Evolutionary conservation across 2,329 filamentous ascomycete genomes (phyloP).

Genomic region (Knoxdaviesia capensis): DNA sequence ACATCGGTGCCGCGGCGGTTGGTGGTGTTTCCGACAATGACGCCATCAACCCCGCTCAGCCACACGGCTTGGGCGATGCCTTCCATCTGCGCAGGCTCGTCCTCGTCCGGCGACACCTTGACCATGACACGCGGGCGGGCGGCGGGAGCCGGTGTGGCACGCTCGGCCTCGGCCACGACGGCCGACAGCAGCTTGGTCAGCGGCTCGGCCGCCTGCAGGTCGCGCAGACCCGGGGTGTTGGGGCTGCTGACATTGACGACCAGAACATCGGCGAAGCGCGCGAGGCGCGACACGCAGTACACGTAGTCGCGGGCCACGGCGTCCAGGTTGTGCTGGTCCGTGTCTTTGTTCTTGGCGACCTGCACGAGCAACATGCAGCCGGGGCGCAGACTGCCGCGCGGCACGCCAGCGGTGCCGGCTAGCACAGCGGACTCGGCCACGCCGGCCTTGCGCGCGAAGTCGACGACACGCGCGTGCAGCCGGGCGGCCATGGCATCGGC

Average conservation of each 20-base stretch:
- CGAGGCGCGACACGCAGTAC: slow-evolving; percentile 69
- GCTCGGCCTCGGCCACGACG: slow-evolving; percentile 63
- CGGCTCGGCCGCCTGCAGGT: slow-evolving; percentile 68
- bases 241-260: slow-evolving; percentile 96
- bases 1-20: slow-evolving; percentile 51
- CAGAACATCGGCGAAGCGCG: slow-evolving; percentile 80
- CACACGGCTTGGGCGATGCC: slow-evolving; percentile 78
- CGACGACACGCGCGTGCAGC: slow-evolving; percentile 56
- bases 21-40: slow-evolving; percentile 96
- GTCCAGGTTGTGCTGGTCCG: slow-evolving; percentile 64
- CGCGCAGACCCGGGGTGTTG: slow-evolving; percentile 80
- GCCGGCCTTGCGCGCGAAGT: slow-evolving; percentile 53
- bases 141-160: slow-evolving; percentile 25
- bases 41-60: slow-evolving; percentile 71
- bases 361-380: slow-evolving; percentile 76
- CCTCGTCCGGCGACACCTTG: slow-evolving; percentile 93
- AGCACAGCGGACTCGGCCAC: slow-evolving; percentile 55
- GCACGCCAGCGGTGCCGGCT: slow-evolving; percentile 56
- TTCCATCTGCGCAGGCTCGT: slow-evolving; percentile 62
- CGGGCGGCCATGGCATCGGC: slow-evolving; percentile 70
- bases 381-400: slow-evolving; percentile 57
- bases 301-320: slow-evolving; percentile 70
- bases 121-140: slow-evolving; percentile 65
- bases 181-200: slow-evolving; percentile 62
- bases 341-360: slow-evolving; percentile 91